A percentile compares a stretch with the other conserved stretches of the same genome.
Evolutionary conservation across 2,329 filamentous ascomycete species (phyloP).

Genomic region (Arthrocladium fulminans): DNA sequence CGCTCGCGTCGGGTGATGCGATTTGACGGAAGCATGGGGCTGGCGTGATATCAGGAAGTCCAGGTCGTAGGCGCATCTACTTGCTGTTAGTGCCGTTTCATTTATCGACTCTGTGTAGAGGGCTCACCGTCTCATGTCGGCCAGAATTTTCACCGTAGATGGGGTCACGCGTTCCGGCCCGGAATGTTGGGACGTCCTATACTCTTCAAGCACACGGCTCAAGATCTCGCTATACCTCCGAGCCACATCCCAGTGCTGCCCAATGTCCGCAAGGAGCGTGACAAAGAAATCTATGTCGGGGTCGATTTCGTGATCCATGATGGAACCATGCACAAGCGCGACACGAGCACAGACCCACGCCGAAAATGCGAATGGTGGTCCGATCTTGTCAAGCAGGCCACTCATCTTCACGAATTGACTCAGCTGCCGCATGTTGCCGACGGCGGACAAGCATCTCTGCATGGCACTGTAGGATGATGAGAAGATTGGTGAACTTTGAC

Average conservation of each 20-base stretch:
- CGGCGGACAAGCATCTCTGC: slow-evolving; percentile 72
- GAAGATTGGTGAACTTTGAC: slow-evolving; percentile 79
- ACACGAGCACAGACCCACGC: slow-evolving; percentile 74
- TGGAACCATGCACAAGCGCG: slow-evolving; percentile 75
- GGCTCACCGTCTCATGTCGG: slow-evolving; percentile 85
- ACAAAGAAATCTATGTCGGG: slow-evolving; percentile 75
- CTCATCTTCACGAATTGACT: slow-evolving; percentile 70
- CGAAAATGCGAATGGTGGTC: slow-evolving; percentile 84
- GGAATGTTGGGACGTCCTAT: slow-evolving; percentile 62
- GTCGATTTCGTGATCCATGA: slow-evolving; percentile 51
- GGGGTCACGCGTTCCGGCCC: slow-evolving; percentile 63
- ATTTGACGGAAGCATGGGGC: slow-evolving; percentile 36
- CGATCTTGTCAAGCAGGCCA: slow-evolving; percentile 67
- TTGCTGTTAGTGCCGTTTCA: neutral
- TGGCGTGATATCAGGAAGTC: slow-evolving; percentile 82
- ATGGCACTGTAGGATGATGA: slow-evolving; percentile 75
- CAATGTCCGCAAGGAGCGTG: slow-evolving; percentile 70
- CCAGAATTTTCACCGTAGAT: slow-evolving; percentile 73
- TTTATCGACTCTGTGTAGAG: slow-evolving; percentile 38
- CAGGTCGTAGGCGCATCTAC: slow-evolving; percentile 47
- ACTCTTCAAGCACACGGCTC: slow-evolving; percentile 76
- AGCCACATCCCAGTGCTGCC: slow-evolving; percentile 76
- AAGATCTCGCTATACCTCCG: slow-evolving; percentile 71
- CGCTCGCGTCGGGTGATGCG: slow-evolving; percentile 43
- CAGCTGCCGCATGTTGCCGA: slow-evolving; percentile 71